phyloP scores from a whole-genome alignment of 768 basidiomycete species.

The Podaxis sp. region DNA sequence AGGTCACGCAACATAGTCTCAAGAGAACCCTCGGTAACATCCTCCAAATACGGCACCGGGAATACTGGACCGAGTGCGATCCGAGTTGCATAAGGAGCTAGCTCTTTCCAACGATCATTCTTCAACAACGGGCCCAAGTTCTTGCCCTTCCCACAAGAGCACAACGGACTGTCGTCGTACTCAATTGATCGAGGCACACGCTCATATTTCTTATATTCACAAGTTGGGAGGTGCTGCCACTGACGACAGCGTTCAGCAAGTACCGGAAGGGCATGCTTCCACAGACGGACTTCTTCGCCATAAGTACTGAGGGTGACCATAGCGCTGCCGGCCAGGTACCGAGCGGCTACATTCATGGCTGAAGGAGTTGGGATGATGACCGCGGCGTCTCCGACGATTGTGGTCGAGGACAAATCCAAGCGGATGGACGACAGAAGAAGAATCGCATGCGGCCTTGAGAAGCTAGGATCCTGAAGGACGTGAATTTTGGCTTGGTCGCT shows the following conservation, averaged over 20 bases:
- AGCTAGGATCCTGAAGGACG: background rate
- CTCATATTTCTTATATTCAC: constrained; percentile 37
- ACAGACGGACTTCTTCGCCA: constrained; percentile 34
- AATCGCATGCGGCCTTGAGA: constrained; percentile 26
- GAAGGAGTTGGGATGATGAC: constrained; percentile 31
- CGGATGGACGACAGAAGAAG: constrained; percentile 44
- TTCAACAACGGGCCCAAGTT: constrained; percentile 33
- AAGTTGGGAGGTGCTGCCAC: constrained; percentile 43
- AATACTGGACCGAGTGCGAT: constrained; percentile 52
- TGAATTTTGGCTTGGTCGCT: background rate
- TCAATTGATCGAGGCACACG: constrained; percentile 36
- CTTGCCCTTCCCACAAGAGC: constrained; percentile 50
- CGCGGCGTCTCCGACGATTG: constrained; percentile 47
- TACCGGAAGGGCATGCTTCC: constrained; percentile 48
- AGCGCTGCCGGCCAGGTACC: constrained; percentile 5
- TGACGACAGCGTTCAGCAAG: constrained; percentile 49
- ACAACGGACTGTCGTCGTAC: constrained; percentile 37
- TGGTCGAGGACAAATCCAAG: constrained; percentile 44
- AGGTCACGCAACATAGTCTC: background rate
- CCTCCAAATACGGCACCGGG: constrained; percentile 44
- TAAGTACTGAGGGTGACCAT: constrained; percentile 17
- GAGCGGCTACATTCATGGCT: constrained; percentile 17
- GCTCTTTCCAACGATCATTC: constrained; percentile 28
- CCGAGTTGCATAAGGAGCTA: constrained; percentile 43
- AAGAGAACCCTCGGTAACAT: background rate